Conservation (phyloP, 2,329 filamentous ascomycete species). For the Metarhizium rileyi region DNA sequence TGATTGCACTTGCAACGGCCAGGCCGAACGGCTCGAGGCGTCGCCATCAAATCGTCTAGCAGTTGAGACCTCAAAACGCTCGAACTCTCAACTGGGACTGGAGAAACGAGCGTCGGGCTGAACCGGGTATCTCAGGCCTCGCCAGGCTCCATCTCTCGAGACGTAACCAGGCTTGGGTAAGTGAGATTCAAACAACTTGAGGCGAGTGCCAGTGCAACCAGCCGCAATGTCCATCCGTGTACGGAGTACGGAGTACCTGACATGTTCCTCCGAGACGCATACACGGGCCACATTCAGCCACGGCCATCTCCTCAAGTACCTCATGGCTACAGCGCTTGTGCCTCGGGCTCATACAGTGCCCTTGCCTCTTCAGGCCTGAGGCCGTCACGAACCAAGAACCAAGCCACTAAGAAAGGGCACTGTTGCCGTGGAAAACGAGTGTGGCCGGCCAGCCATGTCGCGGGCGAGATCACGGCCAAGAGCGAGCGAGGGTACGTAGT, state of each 20-base stretch:
- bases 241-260: neutral
- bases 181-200: neutral
- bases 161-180: neutral
- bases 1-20: neutral
- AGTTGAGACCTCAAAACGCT: no score
- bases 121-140: slow-evolving; percentile 22
- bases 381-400: slow-evolving; percentile 16
- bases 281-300: neutral
- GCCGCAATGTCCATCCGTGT: no score
- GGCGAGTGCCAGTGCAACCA: neutral
- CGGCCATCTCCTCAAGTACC: neutral
- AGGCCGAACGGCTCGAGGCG: neutral
- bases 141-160: neutral
- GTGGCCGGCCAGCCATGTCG: no score
- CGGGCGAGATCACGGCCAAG: no score
- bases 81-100: no score
- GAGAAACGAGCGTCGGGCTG: slow-evolving; percentile 24
- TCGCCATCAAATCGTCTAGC: no score
- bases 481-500: no score
- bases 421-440: slow-evolving; percentile 23
- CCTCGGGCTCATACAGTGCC: neutral
- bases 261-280: neutral
- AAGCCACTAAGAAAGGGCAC: no score
- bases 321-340: slow-evolving; percentile 1
- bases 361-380: slow-evolving; percentile 19